phyloP scores from a whole-genome alignment of 2,329 filamentous ascomycete genomes.

The Aspergillus eucalypticola region DNA sequence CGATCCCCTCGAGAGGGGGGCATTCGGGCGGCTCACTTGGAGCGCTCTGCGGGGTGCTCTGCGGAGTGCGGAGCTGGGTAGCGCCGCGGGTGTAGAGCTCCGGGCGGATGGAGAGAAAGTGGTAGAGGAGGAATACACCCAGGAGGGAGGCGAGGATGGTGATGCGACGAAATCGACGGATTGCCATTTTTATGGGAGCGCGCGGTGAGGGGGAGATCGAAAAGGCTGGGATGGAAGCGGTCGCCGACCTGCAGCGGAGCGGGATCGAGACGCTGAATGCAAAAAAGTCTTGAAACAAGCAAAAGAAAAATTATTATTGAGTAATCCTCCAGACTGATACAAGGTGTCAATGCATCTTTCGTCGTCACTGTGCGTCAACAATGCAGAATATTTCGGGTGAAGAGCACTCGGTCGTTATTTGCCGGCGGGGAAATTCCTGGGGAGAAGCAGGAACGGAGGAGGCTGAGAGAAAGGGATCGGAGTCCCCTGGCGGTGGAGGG shows the following conservation, averaged over 20 bases:
- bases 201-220: slow-evolving; percentile 8
- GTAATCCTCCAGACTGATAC: slow-evolving; percentile 12
- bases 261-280: background rate
- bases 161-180: slow-evolving; percentile 35
- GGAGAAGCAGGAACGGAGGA: slow-evolving; percentile 1
- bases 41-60: background rate
- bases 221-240: background rate
- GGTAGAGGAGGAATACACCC: slow-evolving; percentile 55
- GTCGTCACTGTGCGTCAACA: background rate
- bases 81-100: slow-evolving; percentile 52
- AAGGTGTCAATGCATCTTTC: slow-evolving; percentile 12
- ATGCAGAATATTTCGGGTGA: background rate
- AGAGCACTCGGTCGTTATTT: background rate
- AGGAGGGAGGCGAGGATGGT: slow-evolving; percentile 56
- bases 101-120: slow-evolving; percentile 63
- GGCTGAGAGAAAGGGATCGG: slow-evolving; percentile 1
- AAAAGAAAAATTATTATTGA: slow-evolving; percentile 8
- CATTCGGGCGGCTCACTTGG: slow-evolving; percentile 21
- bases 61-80: background rate
- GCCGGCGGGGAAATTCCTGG: background rate
- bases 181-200: background rate
- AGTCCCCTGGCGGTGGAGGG: background rate
- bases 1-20: slow-evolving; percentile 42
- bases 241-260: slow-evolving; percentile 10
- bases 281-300: background rate